Percentiles rank a stretch among this genome's conserved stretches.
phyloP scores from a whole-genome alignment of 768 basidiomycete species.

The Trametes meyenii region DNA sequence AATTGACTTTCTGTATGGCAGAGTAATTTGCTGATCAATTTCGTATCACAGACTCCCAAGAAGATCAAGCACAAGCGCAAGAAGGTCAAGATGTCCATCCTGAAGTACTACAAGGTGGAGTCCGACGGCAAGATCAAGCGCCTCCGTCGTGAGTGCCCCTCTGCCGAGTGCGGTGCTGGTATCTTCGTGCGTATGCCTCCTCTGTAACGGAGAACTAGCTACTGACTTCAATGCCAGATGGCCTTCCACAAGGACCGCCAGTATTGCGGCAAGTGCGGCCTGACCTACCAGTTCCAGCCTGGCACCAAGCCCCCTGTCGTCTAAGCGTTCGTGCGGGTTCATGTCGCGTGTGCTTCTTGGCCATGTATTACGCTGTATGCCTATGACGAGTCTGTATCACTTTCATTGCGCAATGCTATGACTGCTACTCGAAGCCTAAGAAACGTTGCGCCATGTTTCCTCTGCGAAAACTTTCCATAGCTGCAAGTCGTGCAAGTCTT shows the following conservation, averaged over 20 bases:
- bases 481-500: too few species aligned
- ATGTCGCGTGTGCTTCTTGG: conserved; percentile 18
- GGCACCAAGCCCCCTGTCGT: conserved; percentile 78
- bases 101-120: conserved; percentile 99
- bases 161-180: conserved; percentile 81
- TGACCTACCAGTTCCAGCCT: conserved; percentile 84
- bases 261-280: conserved; percentile 94
- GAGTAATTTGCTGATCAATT: neutral
- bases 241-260: conserved; percentile 98
- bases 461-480: too few species aligned
- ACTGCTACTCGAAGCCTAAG: neutral
- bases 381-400: conserved; percentile 24
- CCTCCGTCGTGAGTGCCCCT: conserved; percentile 92
- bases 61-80: conserved; percentile 99
- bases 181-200: conserved; percentile 63
- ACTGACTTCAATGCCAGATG: conserved; percentile 60
- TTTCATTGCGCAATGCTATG: conserved; percentile 20
- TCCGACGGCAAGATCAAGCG: conserved; percentile 99
- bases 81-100: conserved; percentile 99
- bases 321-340: conserved; percentile 37
- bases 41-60: conserved; percentile 77
- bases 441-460: neutral
- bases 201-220: neutral
- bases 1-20: neutral
- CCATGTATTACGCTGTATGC: conserved; percentile 25